phyloP scores from a whole-genome alignment of 768 basidiomycete genomes.

The Xerocomus brunneocitrinus region DNA sequence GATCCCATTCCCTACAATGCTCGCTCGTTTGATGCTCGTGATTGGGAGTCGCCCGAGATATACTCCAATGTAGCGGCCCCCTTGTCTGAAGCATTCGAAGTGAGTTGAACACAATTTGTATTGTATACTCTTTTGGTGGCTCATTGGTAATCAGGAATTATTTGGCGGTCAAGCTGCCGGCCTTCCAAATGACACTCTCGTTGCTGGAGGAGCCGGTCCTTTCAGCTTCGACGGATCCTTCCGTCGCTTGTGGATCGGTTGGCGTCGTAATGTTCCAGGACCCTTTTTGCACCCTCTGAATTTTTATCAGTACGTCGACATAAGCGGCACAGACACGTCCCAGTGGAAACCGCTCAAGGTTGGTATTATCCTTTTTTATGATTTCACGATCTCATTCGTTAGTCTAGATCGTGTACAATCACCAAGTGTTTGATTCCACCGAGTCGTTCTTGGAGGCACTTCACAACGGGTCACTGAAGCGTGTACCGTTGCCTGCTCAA shows the following conservation, averaged over 20 bases:
- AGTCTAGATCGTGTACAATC: slow-evolving; percentile 51
- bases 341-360: slow-evolving; percentile 53
- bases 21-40: slow-evolving; percentile 33
- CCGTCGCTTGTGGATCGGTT: slow-evolving; percentile 50
- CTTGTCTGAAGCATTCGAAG: slow-evolving; percentile 40
- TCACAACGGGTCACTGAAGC: slow-evolving; percentile 47
- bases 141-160: slow-evolving; percentile 36
- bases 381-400: background rate
- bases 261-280: slow-evolving; percentile 47
- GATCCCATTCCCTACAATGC: slow-evolving; percentile 52
- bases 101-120: slow-evolving; percentile 14
- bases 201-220: slow-evolving; percentile 44
- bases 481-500: slow-evolving; percentile 30
- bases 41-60: slow-evolving; percentile 25
- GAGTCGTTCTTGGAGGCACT: slow-evolving; percentile 52
- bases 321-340: slow-evolving; percentile 47
- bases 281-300: slow-evolving; percentile 51
- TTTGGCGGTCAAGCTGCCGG: slow-evolving; percentile 44
- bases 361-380: background rate
- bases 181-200: slow-evolving; percentile 45
- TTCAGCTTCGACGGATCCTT: slow-evolving; percentile 59
- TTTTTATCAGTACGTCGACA: slow-evolving; percentile 55
- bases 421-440: slow-evolving; percentile 47
- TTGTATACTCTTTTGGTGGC: background rate
- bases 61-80: slow-evolving; percentile 32